These are phyloP conservation scores for Gynochthodes officinalis DNA, from an alignment of 257 asterid species.

Conservation along the genomic window DNA sequence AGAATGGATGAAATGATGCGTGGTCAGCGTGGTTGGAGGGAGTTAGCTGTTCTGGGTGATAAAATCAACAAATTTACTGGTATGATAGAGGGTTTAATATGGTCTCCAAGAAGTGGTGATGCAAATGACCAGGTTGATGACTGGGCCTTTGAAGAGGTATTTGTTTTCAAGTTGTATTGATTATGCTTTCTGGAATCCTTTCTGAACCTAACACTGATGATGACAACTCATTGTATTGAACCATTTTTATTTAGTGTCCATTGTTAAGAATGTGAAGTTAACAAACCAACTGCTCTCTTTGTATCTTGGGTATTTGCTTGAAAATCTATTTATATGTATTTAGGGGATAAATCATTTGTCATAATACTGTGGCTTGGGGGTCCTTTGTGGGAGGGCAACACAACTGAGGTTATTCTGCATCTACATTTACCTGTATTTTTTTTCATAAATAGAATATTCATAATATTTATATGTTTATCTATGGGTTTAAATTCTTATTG, in stretches of 20 bases:
- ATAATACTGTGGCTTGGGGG: neutral
- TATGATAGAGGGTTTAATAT: slow-evolving; percentile 90
- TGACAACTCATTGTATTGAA: neutral
- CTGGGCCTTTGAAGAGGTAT: slow-evolving; percentile 98
- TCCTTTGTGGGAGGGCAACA: neutral
- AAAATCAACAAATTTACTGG: slow-evolving; percentile 83
- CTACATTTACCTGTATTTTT: neutral
- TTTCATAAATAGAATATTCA: neutral
- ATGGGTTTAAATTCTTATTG: neutral
- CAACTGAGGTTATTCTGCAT: neutral
- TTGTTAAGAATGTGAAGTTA: neutral
- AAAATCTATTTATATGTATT: neutral
- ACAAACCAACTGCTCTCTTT: neutral
- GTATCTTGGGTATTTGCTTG: neutral
- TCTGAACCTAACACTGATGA: neutral
- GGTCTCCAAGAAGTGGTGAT: slow-evolving; percentile 86
- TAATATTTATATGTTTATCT: neutral
- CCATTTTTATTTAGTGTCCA: too few species aligned
- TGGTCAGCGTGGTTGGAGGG: slow-evolving; percentile 99
- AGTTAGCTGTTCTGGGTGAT: slow-evolving; percentile 88
- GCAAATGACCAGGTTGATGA: slow-evolving; percentile 73
- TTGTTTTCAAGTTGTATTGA: neutral
- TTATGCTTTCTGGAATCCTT: neutral
- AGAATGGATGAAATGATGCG: slow-evolving; percentile 99
- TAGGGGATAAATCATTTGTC: neutral